A percentile compares a stretch with the other conserved stretches of the same genome.
Evolutionary conservation across 1,284 basidiomycete species (phyloP).

Genomic region (Thelephora terrestris): DNA sequence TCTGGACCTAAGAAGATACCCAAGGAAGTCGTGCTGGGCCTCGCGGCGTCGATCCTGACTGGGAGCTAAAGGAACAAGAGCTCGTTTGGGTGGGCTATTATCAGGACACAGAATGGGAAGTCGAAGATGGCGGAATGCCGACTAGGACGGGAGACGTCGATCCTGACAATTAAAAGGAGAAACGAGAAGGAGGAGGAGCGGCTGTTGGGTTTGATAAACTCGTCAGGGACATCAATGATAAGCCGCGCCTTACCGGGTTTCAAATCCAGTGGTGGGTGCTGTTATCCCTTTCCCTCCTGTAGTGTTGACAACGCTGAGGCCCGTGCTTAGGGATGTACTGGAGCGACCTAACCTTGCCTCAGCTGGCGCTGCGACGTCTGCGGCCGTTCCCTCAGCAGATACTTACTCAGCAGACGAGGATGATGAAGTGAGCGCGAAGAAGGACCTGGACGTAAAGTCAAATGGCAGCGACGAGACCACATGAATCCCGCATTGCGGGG

Average conservation of each 20-base stretch:
- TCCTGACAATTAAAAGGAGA: conserved; percentile 92
- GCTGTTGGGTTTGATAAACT: conserved; percentile 70
- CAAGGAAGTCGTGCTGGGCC: conserved; percentile 76
- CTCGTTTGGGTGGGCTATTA: conserved; percentile 99
- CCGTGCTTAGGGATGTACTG: no score
- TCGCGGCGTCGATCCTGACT: conserved; percentile 88
- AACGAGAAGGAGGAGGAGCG: conserved; percentile 68
- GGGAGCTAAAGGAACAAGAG: conserved; percentile 89
- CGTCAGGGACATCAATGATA: conserved; percentile 81
- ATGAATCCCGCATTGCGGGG: no score
- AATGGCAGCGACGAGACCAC: no score
- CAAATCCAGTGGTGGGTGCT: conserved; percentile 71
- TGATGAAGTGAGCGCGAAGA: no score
- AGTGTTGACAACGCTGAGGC: neutral
- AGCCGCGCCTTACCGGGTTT: conserved; percentile 90
- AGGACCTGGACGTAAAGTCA: no score
- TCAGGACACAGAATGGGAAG: conserved; percentile 98
- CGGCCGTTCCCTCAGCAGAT: conserved; percentile 74
- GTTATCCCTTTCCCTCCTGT: neutral
- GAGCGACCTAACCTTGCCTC: conserved; percentile 15
- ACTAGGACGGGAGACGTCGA: no score
- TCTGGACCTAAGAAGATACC: conserved; percentile 71
- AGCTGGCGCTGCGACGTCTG: conserved; percentile 63
- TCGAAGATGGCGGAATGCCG: no score
- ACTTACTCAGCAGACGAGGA: no score